Conservation (phyloP, 306 rosid species). For the Dryas alaskensis region DNA sequence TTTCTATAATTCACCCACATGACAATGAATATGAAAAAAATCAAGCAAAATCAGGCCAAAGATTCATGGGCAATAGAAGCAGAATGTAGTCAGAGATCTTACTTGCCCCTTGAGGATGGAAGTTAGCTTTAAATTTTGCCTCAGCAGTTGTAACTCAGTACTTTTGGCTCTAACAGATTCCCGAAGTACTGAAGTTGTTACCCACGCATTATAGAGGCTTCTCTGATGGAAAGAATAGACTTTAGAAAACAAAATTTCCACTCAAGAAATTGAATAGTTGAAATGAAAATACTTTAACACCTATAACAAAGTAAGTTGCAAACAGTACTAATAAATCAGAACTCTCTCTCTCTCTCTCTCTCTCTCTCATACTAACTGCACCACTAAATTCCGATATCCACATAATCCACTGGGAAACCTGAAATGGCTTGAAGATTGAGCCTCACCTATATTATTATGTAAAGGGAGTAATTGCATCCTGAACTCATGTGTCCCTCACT, state of each 20-base stretch:
- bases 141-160: constrained; percentile 60
- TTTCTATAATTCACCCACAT: not conserved
- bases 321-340: too few relatives aligned
- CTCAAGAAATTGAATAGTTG: not conserved
- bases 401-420: too few relatives aligned
- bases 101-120: constrained; percentile 84
- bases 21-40: not conserved
- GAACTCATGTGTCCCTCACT: not conserved
- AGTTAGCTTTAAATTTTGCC: constrained; percentile 62
- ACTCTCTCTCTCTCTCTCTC: too few relatives aligned
- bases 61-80: constrained; percentile 19
- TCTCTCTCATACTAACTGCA: too few relatives aligned
- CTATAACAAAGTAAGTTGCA: not conserved
- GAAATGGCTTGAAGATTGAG: too few relatives aligned
- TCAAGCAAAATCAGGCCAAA: constrained; percentile 12
- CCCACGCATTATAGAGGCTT: constrained; percentile 74
- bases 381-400: too few relatives aligned
- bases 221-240: constrained; percentile 51
- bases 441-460: too few relatives aligned
- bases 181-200: constrained; percentile 60
- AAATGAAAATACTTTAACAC: not conserved
- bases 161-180: constrained; percentile 88
- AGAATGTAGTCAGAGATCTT: constrained; percentile 33
- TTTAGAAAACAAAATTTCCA: constrained; percentile 21
- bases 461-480: not conserved